phyloP scores from a whole-genome alignment of 2,329 filamentous ascomycete species.

The Hypoxylon sp. region DNA sequence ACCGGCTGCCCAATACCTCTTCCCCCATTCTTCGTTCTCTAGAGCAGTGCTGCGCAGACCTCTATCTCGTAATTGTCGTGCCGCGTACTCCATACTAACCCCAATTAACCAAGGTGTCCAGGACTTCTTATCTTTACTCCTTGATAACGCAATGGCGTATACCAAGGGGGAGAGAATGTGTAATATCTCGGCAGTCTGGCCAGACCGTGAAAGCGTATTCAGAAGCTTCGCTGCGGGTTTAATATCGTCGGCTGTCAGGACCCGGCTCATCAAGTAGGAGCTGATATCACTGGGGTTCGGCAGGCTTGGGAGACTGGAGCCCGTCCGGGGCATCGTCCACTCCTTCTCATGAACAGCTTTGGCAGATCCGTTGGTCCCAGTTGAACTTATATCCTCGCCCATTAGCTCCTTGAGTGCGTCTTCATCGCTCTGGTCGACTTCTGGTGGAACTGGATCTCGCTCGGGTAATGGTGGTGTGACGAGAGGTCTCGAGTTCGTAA shows the following conservation, averaged over 20 bases:
- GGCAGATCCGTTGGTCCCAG: constrained; percentile 61
- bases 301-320: constrained; percentile 85
- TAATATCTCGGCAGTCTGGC: constrained; percentile 87
- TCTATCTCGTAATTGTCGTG: constrained; percentile 83
- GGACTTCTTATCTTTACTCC: constrained; percentile 78
- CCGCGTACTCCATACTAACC: constrained; percentile 86
- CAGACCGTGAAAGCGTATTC: constrained; percentile 81
- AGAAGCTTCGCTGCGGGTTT: constrained; percentile 90
- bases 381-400: constrained; percentile 57
- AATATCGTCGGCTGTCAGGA: constrained; percentile 95
- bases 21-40: constrained; percentile 90
- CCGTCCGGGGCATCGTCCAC: constrained; percentile 96
- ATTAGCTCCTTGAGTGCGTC: constrained; percentile 54
- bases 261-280: constrained; percentile 88
- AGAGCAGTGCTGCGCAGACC: constrained; percentile 86
- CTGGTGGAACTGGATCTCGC: constrained; percentile 79
- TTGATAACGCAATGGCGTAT: constrained; percentile 87
- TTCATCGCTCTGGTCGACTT: constrained; percentile 68
- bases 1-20: constrained; percentile 88
- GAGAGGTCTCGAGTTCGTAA: constrained; percentile 86
- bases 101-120: constrained; percentile 96
- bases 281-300: constrained; percentile 87
- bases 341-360: constrained; percentile 70
- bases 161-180: constrained; percentile 91
- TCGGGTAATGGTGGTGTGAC: constrained; percentile 89